phyloP scores from a whole-genome alignment of 2,329 filamentous ascomycete species.

The Dissoconium aciculare region DNA sequence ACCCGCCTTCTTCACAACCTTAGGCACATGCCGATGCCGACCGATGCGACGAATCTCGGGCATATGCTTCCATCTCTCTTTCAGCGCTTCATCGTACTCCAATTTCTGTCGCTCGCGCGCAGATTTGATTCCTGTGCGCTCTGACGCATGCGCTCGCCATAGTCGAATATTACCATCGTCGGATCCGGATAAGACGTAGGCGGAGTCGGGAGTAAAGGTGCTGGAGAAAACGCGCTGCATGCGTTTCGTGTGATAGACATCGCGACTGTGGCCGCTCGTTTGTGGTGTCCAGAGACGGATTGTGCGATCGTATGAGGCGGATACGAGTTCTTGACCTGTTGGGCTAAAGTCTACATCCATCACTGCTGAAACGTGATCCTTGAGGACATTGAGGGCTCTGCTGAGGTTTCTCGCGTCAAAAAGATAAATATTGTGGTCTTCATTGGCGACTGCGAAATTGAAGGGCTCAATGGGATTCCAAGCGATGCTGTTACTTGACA shows the following conservation, averaged over 20 bases:
- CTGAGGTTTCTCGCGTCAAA: constrained; percentile 92
- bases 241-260: constrained; percentile 93
- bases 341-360: constrained; percentile 96
- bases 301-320: constrained; percentile 76
- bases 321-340: constrained; percentile 85
- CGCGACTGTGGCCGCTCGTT: constrained; percentile 61
- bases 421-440: constrained; percentile 84
- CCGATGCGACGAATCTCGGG: constrained; percentile 85
- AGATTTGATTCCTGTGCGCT: constrained; percentile 71
- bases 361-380: constrained; percentile 78
- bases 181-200: constrained; percentile 77
- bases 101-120: constrained; percentile 72
- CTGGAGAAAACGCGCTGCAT: constrained; percentile 90
- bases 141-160: constrained; percentile 77
- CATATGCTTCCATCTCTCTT: constrained; percentile 82
- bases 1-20: constrained; percentile 85
- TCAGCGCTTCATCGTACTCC: constrained; percentile 78
- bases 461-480: constrained; percentile 98
- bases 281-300: constrained; percentile 68
- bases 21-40: constrained; percentile 79
- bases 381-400: constrained; percentile 74
- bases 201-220: constrained; percentile 74
- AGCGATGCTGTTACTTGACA: constrained; percentile 67
- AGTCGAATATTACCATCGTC: constrained; percentile 86
- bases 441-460: constrained; percentile 83